phyloP scores from a whole-genome alignment of 2,329 filamentous ascomycete genomes.

The Arachnomyces sp. region DNA sequence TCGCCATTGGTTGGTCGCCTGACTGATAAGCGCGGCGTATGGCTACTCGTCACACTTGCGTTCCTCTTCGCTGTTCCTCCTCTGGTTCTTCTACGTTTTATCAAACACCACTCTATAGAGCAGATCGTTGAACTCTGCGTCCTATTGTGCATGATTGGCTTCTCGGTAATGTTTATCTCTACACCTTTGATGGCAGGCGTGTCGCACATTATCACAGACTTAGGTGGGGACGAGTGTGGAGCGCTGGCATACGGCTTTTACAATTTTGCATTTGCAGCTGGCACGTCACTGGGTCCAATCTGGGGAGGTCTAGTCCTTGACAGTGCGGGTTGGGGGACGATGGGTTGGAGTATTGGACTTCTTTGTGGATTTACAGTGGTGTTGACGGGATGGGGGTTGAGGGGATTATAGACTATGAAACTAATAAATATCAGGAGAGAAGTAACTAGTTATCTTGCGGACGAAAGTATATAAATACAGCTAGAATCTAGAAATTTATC shows the following conservation, averaged over 20 bases:
- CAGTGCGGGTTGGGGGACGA: conserved; percentile 44
- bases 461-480: too few relatives aligned
- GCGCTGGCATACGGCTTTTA: conserved; percentile 55
- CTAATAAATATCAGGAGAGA: too few relatives aligned
- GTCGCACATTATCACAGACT: conserved; percentile 45
- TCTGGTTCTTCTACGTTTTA: conserved; percentile 57
- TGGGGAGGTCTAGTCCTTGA: conserved; percentile 42
- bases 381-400: too few relatives aligned
- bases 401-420: too few relatives aligned
- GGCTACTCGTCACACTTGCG: conserved; percentile 48
- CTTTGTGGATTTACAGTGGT: too few relatives aligned
- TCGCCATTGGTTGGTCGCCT: conserved; percentile 51
- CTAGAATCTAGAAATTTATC: too few relatives aligned
- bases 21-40: conserved; percentile 52
- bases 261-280: conserved; percentile 46
- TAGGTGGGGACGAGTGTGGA: conserved; percentile 43
- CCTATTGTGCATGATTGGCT: conserved; percentile 52
- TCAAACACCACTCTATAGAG: conserved; percentile 47
- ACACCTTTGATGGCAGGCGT: conserved; percentile 67
- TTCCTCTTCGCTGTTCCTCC: conserved; percentile 54
- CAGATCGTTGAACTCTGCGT: conserved; percentile 59
- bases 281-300: conserved; percentile 46
- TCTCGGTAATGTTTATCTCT: conserved; percentile 48
- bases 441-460: too few relatives aligned
- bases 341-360: conserved; percentile 44